Evolutionary conservation across 331 rosid genomes (phyloP), one percentile per base, ranked within the genome.

Genomic region (Phaseolus coccineus): DNA sequence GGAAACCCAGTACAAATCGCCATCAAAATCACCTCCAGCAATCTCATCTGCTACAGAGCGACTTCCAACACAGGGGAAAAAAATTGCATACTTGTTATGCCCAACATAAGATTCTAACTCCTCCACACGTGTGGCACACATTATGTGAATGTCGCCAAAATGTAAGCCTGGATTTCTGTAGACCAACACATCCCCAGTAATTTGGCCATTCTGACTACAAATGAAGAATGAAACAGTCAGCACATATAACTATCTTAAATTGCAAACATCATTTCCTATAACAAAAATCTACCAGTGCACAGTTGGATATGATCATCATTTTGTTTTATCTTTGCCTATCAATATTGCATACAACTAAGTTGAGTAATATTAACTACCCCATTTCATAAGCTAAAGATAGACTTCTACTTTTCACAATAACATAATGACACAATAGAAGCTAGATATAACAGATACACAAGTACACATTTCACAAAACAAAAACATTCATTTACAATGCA

Each of bases 11-110:
- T 87, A 93, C 77, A 80, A 58, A 82, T 93, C 97, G 40, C 97
- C 97, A 76, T 93, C 97, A 89, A 84, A 91, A 84, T 93, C 96
- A 48, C 94, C 96, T 13, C 91, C 88, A 11, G 77, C 94, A 22
- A 93, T 93, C 84, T 93, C 96, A 82, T 93, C 93, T 28, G 89
- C 96, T 50, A 91, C 52, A 10, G 94, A 88, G 46, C 94, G 91
- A 51, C 88, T 88, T 51, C 97, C 97, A 44, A 87, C 90, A 53
- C 84, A 30, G 8, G 96, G 85, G 81, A 93, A 93, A 85, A 93
- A 89, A 81, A 93, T 93, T 24, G 83, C 97, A 76, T 85, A 91
- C 47, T 87, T 90, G 9, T 90, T 81, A 53, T 88, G 75, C 25
- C 98, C 97, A 42, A 93, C 87, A 35, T 44, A 52, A 37, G 88